Evolutionary conservation across 495 filamentous ascomycete genomes (phyloP), one percentile per base, ranked within the genome.

Genomic region (Hapsidospora chrysogenum): DNA sequence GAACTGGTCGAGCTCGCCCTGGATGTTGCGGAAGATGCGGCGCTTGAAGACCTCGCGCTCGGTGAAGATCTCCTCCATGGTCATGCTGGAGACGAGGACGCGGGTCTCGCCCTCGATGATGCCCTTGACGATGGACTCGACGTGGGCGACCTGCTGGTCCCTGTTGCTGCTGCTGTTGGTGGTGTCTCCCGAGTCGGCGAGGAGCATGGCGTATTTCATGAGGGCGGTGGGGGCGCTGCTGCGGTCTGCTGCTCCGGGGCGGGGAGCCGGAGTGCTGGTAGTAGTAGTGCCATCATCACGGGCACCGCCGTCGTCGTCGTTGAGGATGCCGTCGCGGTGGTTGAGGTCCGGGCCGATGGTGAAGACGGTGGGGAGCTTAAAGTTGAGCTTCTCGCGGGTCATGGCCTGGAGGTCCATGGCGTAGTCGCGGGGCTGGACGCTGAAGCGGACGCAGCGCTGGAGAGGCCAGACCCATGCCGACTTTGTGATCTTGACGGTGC

Each of bases 61-160:
- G 34, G 74, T 77, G 52, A 84, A 85, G 29, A 89, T 76, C 56
- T 85, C 82, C 47, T 86, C 81, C 79, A 86, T 84, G 9, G 80
- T 81, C 78, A 85, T 83, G 38, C 64, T 70, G 3, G 70, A 76
- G 21, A 89, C 79, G 31, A 85, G 68, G 17, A 78, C 75, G 31
- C 81, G 67, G 6, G 79, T 83, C 51, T 89, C 82, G 33, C 82
- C 82, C 53, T 86, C 80, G 47, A 89, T 86, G 53, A 89, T 82
- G 38, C 82, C 82, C 57, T 81, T 85, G 41, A 86, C 78, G 38
- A 86, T 89, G 48, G 80, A 76, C 50, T 85, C 78, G 21, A 85
- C 75, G 10, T 60, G 60, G n/a, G 66, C 59, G 16, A 56, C 51
- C 39, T 14, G 53, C 43, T n/a, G 48, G 37, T 21, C 51, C 46